Evolutionary conservation across 257 asterid species (phyloP), one percentile per base, ranked within the genome.

Genomic region (Paraleonurus japonicus): DNA sequence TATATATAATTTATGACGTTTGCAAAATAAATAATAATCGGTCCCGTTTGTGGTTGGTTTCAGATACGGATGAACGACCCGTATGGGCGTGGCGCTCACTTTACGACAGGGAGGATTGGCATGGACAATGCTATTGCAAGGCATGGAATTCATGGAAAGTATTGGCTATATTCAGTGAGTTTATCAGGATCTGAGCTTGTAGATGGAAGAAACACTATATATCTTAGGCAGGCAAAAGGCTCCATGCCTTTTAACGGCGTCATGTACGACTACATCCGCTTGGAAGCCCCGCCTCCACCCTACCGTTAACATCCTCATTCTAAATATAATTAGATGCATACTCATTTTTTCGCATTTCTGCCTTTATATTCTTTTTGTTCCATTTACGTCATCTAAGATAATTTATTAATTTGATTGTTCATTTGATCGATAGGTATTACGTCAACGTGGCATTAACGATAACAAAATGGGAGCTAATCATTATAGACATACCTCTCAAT

Each of bases 71-170:
- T 87, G 20, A 92, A 92, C 69, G 24, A 72, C 27, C 81, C 65
- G 1, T 0, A 51, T 3, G 35, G 7, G n/a, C 32, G 23, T 4
- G 26, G 4, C 5, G 83, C 87, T 53, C 81, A 59, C 51, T 85
- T 89, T 26, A 75, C 86, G 4, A 85, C 90, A 0, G 74, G 80
- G 13, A 27, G 24, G 26, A 79, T 86, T 33, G 98, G 96, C 1
- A 65, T 58, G 63, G 96, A 89, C 76, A 92, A 92, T 13, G 84
- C 84, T 1, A 92, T 92, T 9, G 96, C 98, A 5, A 85, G 98
- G 43, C 98, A 92, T 71, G 98, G 96, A n/a, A 83, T 78, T 65
- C 98, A 92, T 65, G 98, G 98, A 5, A 65, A 74, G 35, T 86
- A 92, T 32, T 78, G 71, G 62, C 12, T 77, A 2, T 86, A 77